Conservation (phyloP, 2,329 filamentous ascomycete genomes). For the Hymenotorrendiella dingleyae region DNA sequence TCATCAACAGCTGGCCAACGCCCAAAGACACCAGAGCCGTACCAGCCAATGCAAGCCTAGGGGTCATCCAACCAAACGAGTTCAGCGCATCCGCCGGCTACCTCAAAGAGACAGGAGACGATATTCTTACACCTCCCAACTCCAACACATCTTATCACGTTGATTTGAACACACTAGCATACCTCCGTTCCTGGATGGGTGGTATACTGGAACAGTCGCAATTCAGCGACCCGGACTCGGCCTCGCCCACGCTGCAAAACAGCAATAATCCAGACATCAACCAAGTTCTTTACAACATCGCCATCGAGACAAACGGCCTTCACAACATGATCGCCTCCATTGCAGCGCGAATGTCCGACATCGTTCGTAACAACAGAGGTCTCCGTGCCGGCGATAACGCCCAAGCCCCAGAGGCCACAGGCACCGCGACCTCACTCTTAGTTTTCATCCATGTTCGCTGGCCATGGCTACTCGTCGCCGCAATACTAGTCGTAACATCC, state of each 20-base stretch:
- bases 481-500: background rate
- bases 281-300: background rate
- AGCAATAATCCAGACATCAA: background rate
- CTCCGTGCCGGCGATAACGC: background rate
- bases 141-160: background rate
- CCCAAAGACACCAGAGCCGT: background rate
- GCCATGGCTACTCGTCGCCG: background rate
- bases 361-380: background rate
- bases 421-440: background rate
- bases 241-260: background rate
- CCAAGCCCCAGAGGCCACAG: background rate
- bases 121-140: background rate
- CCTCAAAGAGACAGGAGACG: background rate
- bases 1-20: background rate
- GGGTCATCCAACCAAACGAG: background rate
- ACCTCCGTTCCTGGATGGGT: background rate
- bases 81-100: background rate
- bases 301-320: background rate
- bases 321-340: background rate
- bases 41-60: background rate
- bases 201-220: background rate
- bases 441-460: background rate
- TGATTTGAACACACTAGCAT: background rate
- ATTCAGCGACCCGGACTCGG: background rate
- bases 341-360: background rate